Base-by-base conservation (phyloP, 2,329 filamentous ascomycete species). In the Mollisia scopiformis region DNA sequence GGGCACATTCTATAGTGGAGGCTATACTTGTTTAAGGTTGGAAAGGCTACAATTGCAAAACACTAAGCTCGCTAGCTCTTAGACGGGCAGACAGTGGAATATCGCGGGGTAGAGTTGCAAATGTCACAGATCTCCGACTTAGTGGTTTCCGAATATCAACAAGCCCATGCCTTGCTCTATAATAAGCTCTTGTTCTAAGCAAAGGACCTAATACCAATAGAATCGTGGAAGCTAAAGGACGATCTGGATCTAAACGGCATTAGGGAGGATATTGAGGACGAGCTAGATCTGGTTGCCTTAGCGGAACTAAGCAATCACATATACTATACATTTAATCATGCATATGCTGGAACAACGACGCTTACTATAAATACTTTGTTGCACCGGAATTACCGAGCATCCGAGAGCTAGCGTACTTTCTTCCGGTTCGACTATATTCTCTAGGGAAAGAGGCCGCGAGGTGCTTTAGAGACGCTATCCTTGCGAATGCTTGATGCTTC, bases 1-100 rank as follows among this genome's bases (percentile, higher is more conserved):
- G 46, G 57, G 3, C 28, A 67, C 13, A 65, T 67, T 27, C 27
- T 67, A 21, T 19, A 65, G 27, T 66, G 23, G 41, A 10, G 53
- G 14, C 31, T 64, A n/a, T 62, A 62, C 14, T 41, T 64, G 13
- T 63, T 63, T 37, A 57, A 57, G 25, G 30, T 58, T 14, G 31
- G 19, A 13, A 63, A 61, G 25, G 33, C 28, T 16, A 19, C 11
- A 5, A 58, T 66, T 52, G 21, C 35, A 5, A 59, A 58, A 46
- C 23, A 66, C 50, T 19, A 66, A 55, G 37, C 58, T 19, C 7
- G 23, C 37, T 66, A 25, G 52, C 54, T 37, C 23, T 33, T 66
- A 19, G 39, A 66, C 30, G 16, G 52, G 10, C 23, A 66, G 41
- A 57, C n/a, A 1, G 25, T 66, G 4, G 43, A 56, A 28, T 66